Conservation (phyloP, 192 early-diverging fungal species). For the Backusella tarrabulga region DNA sequence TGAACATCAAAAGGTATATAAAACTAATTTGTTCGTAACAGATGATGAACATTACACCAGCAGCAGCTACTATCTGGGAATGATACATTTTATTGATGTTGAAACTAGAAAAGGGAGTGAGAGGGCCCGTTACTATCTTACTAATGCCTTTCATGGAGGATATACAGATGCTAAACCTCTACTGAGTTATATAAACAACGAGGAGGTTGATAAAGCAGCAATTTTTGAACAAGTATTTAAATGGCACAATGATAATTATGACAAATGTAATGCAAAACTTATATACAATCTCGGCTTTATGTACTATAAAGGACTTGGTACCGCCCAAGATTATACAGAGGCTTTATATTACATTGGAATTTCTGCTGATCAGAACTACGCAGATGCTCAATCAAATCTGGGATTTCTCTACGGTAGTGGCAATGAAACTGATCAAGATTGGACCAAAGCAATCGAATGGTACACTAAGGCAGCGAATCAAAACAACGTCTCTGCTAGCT, state of each 20-base stretch:
- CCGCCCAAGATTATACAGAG: neutral
- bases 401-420: neutral
- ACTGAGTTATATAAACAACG: neutral
- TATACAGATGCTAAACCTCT: neutral
- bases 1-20: neutral
- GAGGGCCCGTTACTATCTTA: neutral
- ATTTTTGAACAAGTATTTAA: neutral
- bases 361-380: neutral
- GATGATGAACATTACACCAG: neutral
- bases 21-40: neutral
- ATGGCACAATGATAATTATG: neutral
- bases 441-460: neutral
- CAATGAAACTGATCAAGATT: neutral
- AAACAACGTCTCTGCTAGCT: neutral
- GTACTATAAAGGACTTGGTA: neutral
- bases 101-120: too few relatives aligned
- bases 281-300: neutral
- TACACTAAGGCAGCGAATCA: neutral
- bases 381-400: neutral
- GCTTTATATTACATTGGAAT: neutral
- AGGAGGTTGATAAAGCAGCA: neutral
- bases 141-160: too few relatives aligned
- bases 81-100: neutral
- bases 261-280: fast-evolving
- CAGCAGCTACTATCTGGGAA: neutral